A percentile compares a stretch with the other conserved stretches of the same genome.
These are phyloP conservation scores for Mycena sp. DNA, from an alignment of 1,284 basidiomycete genomes.

Conservation along the genomic window DNA sequence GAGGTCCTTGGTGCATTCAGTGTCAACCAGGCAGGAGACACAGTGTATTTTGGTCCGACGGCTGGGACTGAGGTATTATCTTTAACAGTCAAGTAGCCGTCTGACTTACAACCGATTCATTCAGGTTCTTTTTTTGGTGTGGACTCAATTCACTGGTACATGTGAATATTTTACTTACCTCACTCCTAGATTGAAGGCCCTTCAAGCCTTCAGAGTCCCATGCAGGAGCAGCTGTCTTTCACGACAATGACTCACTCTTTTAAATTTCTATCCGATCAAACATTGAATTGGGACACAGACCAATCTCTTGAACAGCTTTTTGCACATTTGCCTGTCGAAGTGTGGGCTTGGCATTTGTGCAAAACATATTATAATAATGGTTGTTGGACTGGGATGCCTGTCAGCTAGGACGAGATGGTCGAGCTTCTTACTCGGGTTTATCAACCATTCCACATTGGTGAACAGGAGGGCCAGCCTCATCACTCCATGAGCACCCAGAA, in stretches of 20 bases:
- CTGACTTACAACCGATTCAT: too few species aligned
- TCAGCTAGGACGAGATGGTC: conserved; percentile 47
- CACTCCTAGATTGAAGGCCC: conserved; percentile 8
- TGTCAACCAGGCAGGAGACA: conserved; percentile 46
- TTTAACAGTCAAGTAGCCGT: too few species aligned
- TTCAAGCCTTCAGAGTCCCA: conserved; percentile 10
- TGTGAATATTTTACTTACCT: neutral
- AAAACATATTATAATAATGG: conserved; percentile 46
- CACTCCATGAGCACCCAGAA: conserved; percentile 19
- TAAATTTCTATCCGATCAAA: conserved; percentile 14
- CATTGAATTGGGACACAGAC: conserved; percentile 20
- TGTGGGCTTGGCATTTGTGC: conserved; percentile 47
- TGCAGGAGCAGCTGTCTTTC: conserved; percentile 7
- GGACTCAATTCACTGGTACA: neutral
- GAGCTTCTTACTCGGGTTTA: conserved; percentile 46
- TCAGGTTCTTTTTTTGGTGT: conserved; percentile 19
- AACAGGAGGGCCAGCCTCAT: neutral
- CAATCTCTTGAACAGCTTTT: conserved; percentile 20
- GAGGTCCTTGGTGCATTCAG: conserved; percentile 43
- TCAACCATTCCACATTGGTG: conserved; percentile 31
- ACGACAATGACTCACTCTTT: conserved; percentile 18
- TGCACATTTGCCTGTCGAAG: conserved; percentile 40
- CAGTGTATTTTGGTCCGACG: conserved; percentile 48
- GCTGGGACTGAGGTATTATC: conserved; percentile 44
- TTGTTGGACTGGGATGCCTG: conserved; percentile 44